phyloP scores from a whole-genome alignment of 2,329 filamentous ascomycete species.

The Hypoxylon sp. region DNA sequence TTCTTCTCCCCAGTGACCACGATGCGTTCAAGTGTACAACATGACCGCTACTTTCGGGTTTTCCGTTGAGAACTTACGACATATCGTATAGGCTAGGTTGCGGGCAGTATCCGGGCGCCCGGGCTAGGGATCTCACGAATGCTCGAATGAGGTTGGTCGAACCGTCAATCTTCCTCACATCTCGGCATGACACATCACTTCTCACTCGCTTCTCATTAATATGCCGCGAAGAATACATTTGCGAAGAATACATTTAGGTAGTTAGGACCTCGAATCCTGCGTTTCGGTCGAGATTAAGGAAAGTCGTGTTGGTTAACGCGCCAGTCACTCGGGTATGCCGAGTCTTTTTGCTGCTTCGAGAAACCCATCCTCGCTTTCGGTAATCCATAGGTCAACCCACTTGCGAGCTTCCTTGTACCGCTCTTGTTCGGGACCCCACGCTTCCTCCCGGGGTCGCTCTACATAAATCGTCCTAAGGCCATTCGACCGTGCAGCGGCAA shows the following conservation, averaged over 20 bases:
- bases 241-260: neutral
- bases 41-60: conserved; percentile 33
- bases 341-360: conserved; percentile 66
- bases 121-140: conserved; percentile 6
- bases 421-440: conserved; percentile 66
- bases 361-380: conserved; percentile 65
- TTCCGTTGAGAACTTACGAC: conserved; percentile 11
- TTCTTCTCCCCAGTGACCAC: conserved; percentile 6
- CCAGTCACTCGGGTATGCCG: conserved; percentile 52
- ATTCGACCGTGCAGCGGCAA: conserved; percentile 74
- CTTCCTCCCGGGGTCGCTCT: conserved; percentile 77
- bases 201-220: conserved; percentile 21
- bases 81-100: conserved; percentile 12
- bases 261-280: conserved; percentile 6
- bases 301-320: conserved; percentile 6
- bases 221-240: conserved; percentile 1
- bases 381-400: conserved; percentile 77
- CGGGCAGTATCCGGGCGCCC: conserved; percentile 19
- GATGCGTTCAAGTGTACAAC: conserved; percentile 13
- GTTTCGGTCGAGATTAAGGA: conserved; percentile 9
- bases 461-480: conserved; percentile 83
- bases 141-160: conserved; percentile 19
- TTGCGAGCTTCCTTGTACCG: conserved; percentile 67
- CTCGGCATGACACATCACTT: conserved; percentile 27
- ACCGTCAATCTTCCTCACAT: conserved; percentile 24